Percentiles rank a stretch among this genome's conserved stretches.
phyloP scores from a whole-genome alignment of 495 filamentous ascomycete species.

The Chlorociboria aeruginascens region DNA sequence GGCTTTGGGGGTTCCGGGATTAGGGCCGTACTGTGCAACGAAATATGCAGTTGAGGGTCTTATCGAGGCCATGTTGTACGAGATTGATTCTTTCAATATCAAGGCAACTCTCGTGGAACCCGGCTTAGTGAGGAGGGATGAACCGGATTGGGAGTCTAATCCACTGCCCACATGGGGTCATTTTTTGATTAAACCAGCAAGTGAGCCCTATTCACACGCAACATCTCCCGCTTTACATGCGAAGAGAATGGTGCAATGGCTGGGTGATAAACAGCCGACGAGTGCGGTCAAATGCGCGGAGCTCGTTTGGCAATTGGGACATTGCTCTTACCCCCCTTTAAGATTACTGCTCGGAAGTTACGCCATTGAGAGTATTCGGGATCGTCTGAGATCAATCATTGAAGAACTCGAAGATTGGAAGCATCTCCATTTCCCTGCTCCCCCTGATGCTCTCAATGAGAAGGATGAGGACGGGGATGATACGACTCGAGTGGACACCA shows the following conservation, averaged over 20 bases:
- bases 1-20: slow-evolving; percentile 76
- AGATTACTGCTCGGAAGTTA: slow-evolving; percentile 79
- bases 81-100: slow-evolving; percentile 82
- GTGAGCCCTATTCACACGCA: slow-evolving; percentile 64
- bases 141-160: slow-evolving; percentile 33
- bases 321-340: slow-evolving; percentile 83
- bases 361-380: slow-evolving; percentile 88
- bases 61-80: slow-evolving; percentile 91
- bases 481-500: slow-evolving; percentile 4
- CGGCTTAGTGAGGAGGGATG: slow-evolving; percentile 73
- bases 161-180: slow-evolving; percentile 74
- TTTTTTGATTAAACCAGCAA: slow-evolving; percentile 78
- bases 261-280: slow-evolving; percentile 82
- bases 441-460: slow-evolving; percentile 20
- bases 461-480: slow-evolving; percentile 19
- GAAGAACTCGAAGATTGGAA: slow-evolving; percentile 95
- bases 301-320: slow-evolving; percentile 89
- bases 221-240: slow-evolving; percentile 80
- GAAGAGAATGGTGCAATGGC: slow-evolving; percentile 89
- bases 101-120: slow-evolving; percentile 89
- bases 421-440: slow-evolving; percentile 50
- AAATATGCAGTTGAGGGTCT: slow-evolving; percentile 95
- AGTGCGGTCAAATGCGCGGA: slow-evolving; percentile 91
- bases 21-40: slow-evolving; percentile 90
- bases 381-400: slow-evolving; percentile 76